A percentile compares a stretch with the other conserved stretches of the same genome.
phyloP scores from a whole-genome alignment of 257 asterid genomes.

The Thymus mandschuricus region DNA sequence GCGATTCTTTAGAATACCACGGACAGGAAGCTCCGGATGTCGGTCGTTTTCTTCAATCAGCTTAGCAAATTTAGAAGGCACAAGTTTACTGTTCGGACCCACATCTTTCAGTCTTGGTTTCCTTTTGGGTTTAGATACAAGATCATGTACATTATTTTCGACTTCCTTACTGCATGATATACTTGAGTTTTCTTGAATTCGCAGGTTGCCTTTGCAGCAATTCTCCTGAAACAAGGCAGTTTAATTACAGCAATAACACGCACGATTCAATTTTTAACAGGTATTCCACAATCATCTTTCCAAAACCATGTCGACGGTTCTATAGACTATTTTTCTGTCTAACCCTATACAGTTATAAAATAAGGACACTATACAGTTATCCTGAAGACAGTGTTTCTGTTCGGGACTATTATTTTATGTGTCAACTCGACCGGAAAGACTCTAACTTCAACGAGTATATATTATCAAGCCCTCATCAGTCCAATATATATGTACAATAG shows the following conservation, averaged over 20 bases:
- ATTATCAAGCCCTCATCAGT: constrained; percentile 5
- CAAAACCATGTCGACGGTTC: constrained; percentile 12
- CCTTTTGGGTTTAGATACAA: constrained; percentile 32
- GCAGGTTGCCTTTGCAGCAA: constrained; percentile 38
- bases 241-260: not conserved
- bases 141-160: constrained; percentile 25
- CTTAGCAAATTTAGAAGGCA: constrained; percentile 32
- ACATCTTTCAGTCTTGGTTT: constrained; percentile 35
- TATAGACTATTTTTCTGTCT: not conserved
- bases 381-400: constrained; percentile 15
- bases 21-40: constrained; percentile 33
- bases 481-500: not conserved
- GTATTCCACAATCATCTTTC: not conserved
- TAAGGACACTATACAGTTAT: constrained; percentile 6
- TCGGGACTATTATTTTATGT: constrained; percentile 42
- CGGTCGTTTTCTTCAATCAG: constrained; percentile 33
- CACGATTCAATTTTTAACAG: constrained; percentile 6
- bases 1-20: constrained; percentile 43
- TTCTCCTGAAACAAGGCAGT: constrained; percentile 49
- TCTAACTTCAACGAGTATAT: constrained; percentile 17
- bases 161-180: constrained; percentile 36
- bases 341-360: not conserved
- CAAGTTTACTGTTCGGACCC: constrained; percentile 35
- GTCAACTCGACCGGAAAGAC: constrained; percentile 28
- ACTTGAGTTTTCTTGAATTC: constrained; percentile 40